Conservation (phyloP, 257 asterid genomes). For the Nicotiana sylvestris region DNA sequence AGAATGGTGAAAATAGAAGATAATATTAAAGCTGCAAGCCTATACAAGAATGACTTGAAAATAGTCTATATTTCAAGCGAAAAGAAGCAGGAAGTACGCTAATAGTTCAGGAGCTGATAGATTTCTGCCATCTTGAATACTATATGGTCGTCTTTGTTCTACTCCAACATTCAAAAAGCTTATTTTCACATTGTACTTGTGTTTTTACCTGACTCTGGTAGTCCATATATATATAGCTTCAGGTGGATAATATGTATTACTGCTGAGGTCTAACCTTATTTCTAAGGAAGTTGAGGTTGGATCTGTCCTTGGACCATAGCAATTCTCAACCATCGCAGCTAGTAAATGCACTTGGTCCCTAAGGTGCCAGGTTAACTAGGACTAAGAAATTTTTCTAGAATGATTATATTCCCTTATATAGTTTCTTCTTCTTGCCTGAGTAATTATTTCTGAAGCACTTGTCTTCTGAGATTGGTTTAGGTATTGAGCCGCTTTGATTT, state of each 20-base stretch:
- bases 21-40: neutral
- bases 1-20: neutral
- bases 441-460: neutral
- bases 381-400: neutral
- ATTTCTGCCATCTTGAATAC: neutral
- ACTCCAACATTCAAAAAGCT: neutral
- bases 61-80: neutral
- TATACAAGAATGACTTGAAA: neutral
- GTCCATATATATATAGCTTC: neutral
- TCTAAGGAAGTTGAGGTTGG: neutral
- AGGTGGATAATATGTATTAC: neutral
- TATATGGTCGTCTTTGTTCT: neutral
- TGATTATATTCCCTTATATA: neutral
- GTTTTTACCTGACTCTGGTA: neutral
- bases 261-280: neutral
- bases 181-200: neutral
- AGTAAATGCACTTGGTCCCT: neutral
- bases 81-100: neutral
- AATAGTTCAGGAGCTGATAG: neutral
- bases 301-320: neutral
- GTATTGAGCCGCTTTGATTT: constrained; percentile 15
- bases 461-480: neutral
- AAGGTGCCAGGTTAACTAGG: neutral
- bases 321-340: neutral
- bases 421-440: neutral